Conservation (phyloP, 306 rosid genomes). For the Vicia sativa region DNA sequence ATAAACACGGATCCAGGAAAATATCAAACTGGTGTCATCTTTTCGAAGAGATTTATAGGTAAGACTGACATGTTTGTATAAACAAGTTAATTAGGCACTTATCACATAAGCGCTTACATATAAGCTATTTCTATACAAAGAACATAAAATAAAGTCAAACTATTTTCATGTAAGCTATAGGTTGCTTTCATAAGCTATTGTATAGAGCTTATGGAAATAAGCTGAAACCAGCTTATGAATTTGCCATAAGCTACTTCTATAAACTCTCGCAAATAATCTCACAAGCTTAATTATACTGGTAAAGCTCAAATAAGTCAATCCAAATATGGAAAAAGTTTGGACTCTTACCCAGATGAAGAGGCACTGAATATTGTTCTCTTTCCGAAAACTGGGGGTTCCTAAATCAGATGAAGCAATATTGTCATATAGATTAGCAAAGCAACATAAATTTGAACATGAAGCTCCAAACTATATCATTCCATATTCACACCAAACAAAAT, state of each 20-base stretch:
- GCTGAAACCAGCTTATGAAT: background rate
- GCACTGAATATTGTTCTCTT: slow-evolving; percentile 80
- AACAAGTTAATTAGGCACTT: background rate
- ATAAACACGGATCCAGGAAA: slow-evolving; percentile 16
- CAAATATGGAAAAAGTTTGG: slow-evolving; percentile 18
- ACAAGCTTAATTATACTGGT: background rate
- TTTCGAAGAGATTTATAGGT: slow-evolving; percentile 26
- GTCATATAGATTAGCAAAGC: slow-evolving; percentile 36
- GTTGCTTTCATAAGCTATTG: background rate
- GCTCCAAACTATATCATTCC: slow-evolving; percentile 17
- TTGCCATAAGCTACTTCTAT: background rate
- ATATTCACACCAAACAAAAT: slow-evolving; percentile 18
- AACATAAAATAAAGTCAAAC: background rate
- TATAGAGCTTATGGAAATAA: background rate
- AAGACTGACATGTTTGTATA: background rate
- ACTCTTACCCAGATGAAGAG: slow-evolving; percentile 73
- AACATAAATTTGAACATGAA: slow-evolving; percentile 33
- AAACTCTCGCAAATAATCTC: background rate
- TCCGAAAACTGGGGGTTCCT: slow-evolving; percentile 98
- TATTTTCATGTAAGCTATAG: background rate
- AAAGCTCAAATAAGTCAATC: slow-evolving; percentile 4
- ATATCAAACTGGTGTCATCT: background rate
- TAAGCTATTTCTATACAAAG: background rate
- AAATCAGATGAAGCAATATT: slow-evolving; percentile 40
- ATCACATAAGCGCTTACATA: background rate